phyloP scores from a whole-genome alignment of 345 rosid genomes.

The Pelargonium nanum region DNA sequence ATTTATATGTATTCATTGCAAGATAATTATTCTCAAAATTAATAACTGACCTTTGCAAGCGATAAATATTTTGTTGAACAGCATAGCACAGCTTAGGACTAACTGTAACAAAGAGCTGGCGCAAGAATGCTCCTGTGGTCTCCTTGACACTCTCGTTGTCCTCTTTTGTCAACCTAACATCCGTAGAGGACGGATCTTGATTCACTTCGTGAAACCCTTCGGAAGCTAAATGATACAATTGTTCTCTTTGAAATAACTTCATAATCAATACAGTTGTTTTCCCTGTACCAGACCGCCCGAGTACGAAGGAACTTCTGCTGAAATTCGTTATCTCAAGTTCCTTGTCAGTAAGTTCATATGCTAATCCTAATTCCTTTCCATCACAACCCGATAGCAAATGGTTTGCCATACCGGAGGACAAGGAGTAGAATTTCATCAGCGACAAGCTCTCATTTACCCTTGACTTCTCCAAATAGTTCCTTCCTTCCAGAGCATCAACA shows the following conservation, averaged over 20 bases:
- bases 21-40: too few species aligned
- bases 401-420: background rate
- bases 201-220: conserved; percentile 12
- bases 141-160: background rate
- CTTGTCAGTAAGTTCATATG: conserved; percentile 40
- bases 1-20: too few species aligned
- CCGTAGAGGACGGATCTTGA: background rate
- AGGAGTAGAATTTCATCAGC: background rate
- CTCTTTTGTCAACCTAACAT: background rate
- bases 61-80: conserved; percentile 30
- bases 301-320: conserved; percentile 30
- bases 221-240: conserved; percentile 16
- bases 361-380: conserved; percentile 16
- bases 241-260: conserved; percentile 35
- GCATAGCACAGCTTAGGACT: conserved; percentile 39
- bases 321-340: conserved; percentile 28
- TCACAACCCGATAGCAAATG: background rate
- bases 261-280: conserved; percentile 44
- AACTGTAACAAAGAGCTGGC: conserved; percentile 45
- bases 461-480: conserved; percentile 8
- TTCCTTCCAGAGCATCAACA: conserved; percentile 8
- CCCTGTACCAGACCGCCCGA: conserved; percentile 54
- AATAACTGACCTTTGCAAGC: conserved; percentile 37
- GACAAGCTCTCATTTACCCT: background rate
- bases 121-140: conserved; percentile 12